Base-by-base conservation (phyloP, 495 filamentous ascomycete species). In the Usnea hakonensis region DNA sequence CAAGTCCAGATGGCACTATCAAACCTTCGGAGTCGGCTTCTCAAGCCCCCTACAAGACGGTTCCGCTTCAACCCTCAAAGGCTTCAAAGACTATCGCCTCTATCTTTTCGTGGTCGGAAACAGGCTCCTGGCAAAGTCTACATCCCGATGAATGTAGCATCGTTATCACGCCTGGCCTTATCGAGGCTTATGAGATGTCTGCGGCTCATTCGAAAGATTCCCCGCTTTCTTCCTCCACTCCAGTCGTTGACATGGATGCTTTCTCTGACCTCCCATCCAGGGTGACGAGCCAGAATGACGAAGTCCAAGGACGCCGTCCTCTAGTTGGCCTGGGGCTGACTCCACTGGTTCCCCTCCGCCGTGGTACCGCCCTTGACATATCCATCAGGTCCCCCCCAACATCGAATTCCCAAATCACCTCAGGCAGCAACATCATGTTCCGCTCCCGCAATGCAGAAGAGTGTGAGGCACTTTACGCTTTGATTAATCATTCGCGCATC, bases 311-410 rank as follows among this genome's bases (percentile, higher is more conserved):
- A 58, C 76, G 73, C 33, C 76, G 79, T 5, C 90, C 90, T 5
- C 76, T 96, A 1, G 76, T 98, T 56, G 85, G 84, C 3, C 80
- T 95, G 19, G 87, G 93, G 67, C 82, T 99, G 19, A 96, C 91
- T 1, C 94, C 94, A 0, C 75, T 94, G 14, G 91, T 96, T 17
- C 87, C 89, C 66, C 83, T 97, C 48, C 86, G 93, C 64, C 85
- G 90, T 53, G 91, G 91, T 57, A 97, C 89, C 23, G 92, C 88
- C 26, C 81, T 97, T 37, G 94, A 99, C 70, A 91, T 99, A 56
- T 92, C 93, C 55, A 90, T 99, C 67, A 85, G 89, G 50, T 96
- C 91, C 14, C 85, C 87, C 23, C 87, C 86, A 17, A 90, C 85
- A 19, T 69, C 83, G 8, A 84, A 85, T 37, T 90, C 89, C 2